These are phyloP conservation scores for Aspergillus nomiae DNA, from an alignment of 2,329 filamentous ascomycete genomes.

Conservation along the genomic window DNA sequence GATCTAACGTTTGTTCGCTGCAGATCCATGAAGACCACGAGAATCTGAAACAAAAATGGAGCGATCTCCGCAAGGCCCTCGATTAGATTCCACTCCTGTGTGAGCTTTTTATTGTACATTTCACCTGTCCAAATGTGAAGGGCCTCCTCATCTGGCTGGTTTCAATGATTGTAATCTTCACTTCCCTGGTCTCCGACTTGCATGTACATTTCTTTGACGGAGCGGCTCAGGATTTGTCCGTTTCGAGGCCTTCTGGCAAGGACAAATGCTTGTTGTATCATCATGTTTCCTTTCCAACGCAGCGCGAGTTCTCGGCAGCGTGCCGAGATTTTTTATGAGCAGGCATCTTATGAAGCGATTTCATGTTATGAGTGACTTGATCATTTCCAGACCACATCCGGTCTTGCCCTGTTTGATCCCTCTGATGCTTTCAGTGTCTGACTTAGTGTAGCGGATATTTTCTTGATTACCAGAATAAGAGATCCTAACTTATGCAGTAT, in stretches of 20 bases:
- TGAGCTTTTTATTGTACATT: conserved; percentile 1
- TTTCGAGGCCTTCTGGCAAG: conserved; percentile 19
- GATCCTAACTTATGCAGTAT: conserved; percentile 28
- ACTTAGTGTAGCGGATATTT: conserved; percentile 9
- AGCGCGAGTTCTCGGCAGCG: conserved; percentile 10
- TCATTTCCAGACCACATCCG: not conserved
- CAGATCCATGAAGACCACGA: conserved; percentile 72
- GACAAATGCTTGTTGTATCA: conserved; percentile 21
- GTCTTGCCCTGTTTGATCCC: not conserved
- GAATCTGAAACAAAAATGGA: conserved; percentile 74
- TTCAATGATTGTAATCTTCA: not conserved
- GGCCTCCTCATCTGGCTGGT: not conserved
- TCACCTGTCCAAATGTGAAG: not conserved
- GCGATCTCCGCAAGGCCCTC: conserved; percentile 65
- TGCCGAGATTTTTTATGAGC: conserved; percentile 10
- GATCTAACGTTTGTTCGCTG: conserved; percentile 17
- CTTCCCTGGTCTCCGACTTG: conserved; percentile 1
- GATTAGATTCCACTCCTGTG: conserved; percentile 32
- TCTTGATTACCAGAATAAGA: conserved; percentile 7
- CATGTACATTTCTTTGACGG: conserved; percentile 18
- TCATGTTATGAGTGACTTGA: conserved; percentile 14
- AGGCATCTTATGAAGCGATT: conserved; percentile 14
- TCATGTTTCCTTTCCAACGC: conserved; percentile 17
- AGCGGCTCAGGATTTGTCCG: conserved; percentile 5
- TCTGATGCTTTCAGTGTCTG: conserved; percentile 5